These are phyloP conservation scores for Limnomonas spitsbergensis DNA, from an alignment of 139 green algal species.

Conservation along the genomic window DNA sequence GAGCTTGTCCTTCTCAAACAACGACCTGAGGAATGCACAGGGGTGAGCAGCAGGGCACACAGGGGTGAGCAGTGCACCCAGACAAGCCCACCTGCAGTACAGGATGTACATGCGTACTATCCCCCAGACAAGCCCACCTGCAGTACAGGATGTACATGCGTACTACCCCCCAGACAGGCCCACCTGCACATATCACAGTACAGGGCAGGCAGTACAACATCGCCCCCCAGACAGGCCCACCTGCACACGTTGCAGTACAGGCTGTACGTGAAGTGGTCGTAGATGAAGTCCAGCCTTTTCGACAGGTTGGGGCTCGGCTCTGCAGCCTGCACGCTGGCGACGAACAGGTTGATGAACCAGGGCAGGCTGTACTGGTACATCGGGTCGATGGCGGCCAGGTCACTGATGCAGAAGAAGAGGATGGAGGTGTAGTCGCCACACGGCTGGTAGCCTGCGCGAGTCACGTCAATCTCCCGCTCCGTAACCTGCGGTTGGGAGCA, in stretches of 20 bases:
- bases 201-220: too few species aligned
- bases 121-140: too few species aligned
- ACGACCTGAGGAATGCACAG: conserved; percentile 35
- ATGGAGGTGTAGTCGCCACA: conserved; percentile 68
- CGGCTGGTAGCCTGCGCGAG: conserved; percentile 63
- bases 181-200: conserved; percentile 55
- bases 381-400: conserved; percentile 61
- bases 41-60: neutral
- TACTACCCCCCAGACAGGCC: too few species aligned
- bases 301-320: conserved; percentile 39
- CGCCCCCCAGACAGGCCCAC: too few species aligned
- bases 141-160: too few species aligned
- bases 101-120: too few species aligned
- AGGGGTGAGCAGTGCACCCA: neutral
- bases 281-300: conserved; percentile 58
- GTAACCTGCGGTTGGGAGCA: conserved; percentile 47
- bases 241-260: conserved; percentile 66
- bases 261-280: conserved; percentile 75
- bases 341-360: conserved; percentile 75
- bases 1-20: conserved; percentile 87
- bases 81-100: too few species aligned
- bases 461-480: conserved; percentile 65
- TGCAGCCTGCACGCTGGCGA: conserved; percentile 46
- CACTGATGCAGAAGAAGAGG: conserved; percentile 77
- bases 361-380: conserved; percentile 81